Base-by-base conservation (phyloP, 768 basidiomycete genomes). In the Leccinum disarticulatum region DNA sequence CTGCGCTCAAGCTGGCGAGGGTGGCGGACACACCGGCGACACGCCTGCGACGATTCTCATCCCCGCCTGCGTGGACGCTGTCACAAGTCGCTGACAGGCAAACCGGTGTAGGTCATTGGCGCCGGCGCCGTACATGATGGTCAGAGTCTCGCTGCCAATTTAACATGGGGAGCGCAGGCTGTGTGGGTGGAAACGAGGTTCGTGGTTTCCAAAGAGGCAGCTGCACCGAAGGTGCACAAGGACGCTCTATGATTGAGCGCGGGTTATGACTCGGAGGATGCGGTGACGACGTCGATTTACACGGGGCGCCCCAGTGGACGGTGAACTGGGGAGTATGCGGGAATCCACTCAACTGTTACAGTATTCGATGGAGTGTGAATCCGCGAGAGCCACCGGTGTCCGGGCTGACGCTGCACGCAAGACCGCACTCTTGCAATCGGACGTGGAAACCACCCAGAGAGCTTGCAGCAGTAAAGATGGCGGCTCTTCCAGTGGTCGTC, bases 91-190 rank as follows among this genome's bases (percentile, higher is more conserved):
- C 87, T 97, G 61, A 96, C 87, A 0, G 91, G 91, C 50, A 77
- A 86, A 65, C 92, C 92, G 0, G 80, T 97, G 11, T 91, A 91
- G 68, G 91, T 98, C 49, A 76, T 98, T 59, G 95, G 92, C 28
- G 95, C 95, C 4, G 95, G 95, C 33, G 95, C 93, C 0, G 89
- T 98, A n/a, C 93, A 85, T 74, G 93, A 95, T 65, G 94, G 94
- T 6, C 83, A 93, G 55, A 83, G 90, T 59, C 80, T 96, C 9
- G 94, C 92, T 4, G 91, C 94, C 15, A 93, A 95, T 68, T 74
- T 98, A 56, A 80, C 87, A 65, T 95, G 90, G 85, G 95, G 94
- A 62, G 94, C 94, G 38, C 83, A 92, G 65, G 95, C 81, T 36
- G 93, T 95, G 56, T 95, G 90, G 91, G 90, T 91, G 36, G 90